Evolutionary conservation across 495 filamentous ascomycete genomes (phyloP), one percentile per base, ranked within the genome.

Genomic region (Aspergillus ellipticus): DNA sequence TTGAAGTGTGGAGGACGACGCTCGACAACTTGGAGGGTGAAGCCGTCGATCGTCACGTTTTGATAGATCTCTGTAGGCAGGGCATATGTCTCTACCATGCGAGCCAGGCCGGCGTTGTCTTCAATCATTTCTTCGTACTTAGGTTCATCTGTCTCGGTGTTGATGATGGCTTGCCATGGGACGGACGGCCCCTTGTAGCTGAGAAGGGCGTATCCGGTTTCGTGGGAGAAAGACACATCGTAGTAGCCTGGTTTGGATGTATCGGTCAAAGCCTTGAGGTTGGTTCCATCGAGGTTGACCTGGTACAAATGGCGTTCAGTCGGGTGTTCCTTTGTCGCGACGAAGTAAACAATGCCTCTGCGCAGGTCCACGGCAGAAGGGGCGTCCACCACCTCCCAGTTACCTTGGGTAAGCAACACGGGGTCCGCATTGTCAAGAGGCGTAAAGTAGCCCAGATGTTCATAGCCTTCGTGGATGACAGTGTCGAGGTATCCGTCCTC

Each of bases 391-490:
- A 98, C 95, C 68, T 98, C 94, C 92, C 92, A 98, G 33, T 87
- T 67, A 5, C 94, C 94, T 9, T 87, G 85, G 0, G 94, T 98
- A 17, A 98, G 81, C 79, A 94, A 83, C 24, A 88, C 70, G 17
- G 94, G 93, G 3, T 88, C 70, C 0, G 88, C 72, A 63, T 86
- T 92, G 51, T 97, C 88, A 22, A 97, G 65, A 9, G 94, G 94
- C n/a, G 88, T 84, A 66, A 97, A 98, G 66, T 97, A 98, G 0
- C 85, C 95, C 51, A 97, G 75, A 63, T 98, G 94, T 61, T 96
- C 90, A 63, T 88, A 89, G 48, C 91, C 88, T 37, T 96, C 81
- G 65, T 93, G 76, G 52, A 97, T 88, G 41, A 98, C 75, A 0
- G 89, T 92, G 71, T 98, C 94, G 57, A 98, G 84, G 65, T 98